phyloP scores from a whole-genome alignment of 75 land plant genomes.

The Cunninghamia lanceolata region DNA sequence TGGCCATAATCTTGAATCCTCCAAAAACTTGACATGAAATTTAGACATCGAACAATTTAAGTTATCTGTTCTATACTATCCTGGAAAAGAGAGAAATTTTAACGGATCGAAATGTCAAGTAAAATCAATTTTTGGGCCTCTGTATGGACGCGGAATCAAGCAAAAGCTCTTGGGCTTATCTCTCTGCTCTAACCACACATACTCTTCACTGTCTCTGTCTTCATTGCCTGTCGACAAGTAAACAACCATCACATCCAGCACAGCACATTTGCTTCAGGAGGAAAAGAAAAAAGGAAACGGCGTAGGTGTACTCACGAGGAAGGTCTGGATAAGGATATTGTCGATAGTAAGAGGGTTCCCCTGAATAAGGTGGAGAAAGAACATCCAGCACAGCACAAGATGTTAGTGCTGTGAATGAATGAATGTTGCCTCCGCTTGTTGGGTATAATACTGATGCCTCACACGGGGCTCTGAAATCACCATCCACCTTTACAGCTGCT shows the following conservation, averaged over 20 bases:
- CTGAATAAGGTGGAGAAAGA: no score
- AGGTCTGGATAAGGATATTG: no score
- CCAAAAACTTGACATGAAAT: background rate
- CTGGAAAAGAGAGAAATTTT: background rate
- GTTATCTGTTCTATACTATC: no score
- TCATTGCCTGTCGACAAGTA: background rate
- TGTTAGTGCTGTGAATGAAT: no score
- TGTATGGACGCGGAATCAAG: background rate
- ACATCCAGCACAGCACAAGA: no score
- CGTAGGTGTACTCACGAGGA: background rate
- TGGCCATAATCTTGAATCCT: background rate
- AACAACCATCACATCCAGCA: background rate
- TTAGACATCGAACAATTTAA: no score
- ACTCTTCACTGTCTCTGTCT: background rate
- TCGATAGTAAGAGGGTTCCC: no score
- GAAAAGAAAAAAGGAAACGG: background rate
- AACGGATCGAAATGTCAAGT: no score
- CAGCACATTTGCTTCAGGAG: no score
- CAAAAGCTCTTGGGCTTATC: background rate
- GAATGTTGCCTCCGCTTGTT: no score
- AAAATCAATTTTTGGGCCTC: background rate
- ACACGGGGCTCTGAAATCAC: conserved; percentile 28
- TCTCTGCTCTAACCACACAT: background rate
- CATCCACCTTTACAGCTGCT: conserved; percentile 33
- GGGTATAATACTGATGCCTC: no score